Base-by-base conservation (phyloP, 2,329 filamentous ascomycete genomes). In the Monosporascus sp. region DNA sequence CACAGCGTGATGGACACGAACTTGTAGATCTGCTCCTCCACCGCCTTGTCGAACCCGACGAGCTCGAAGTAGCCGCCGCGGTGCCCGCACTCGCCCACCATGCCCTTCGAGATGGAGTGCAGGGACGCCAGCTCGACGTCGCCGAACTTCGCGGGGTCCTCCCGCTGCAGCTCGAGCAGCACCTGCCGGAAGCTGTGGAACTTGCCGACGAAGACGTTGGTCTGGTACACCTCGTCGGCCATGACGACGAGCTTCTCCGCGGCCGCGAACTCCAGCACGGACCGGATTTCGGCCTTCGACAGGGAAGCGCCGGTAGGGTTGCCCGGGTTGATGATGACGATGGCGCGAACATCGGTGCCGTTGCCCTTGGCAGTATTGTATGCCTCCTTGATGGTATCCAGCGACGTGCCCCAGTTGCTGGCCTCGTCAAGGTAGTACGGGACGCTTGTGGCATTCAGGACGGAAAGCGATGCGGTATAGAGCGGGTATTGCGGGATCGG, bases 201-300 rank as follows among this genome's bases (percentile, higher is more conserved):
- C 70, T 93, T 81, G 71, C 94, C 94, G 57, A 88, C 78, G 75
- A 99, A 99, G 64, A 99, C 89, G 73, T 99, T 99, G 68, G 94
- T 97, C 76, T 99, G 94, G 82, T 99, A 99, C 38, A 99, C 94
- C 74, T 99, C 94, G 68, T 99, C 94, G 50, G 94, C 94, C 65
- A 99, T 83, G 60, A 97, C 79, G 52, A 97, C 91, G 26, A 99
- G 81, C 63, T 87, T 84, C 78, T 97, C 85, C 70, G 92, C 80
- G 28, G 85, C 86, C 40, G 94, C 93, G 59, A 97, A 88, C 59
- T 94, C 84, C 61, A 97, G 81, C n/a, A 97, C 89, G 50, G 81
- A 80, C 65, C 87, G 85, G 71, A 99, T 86, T 66, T 97, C 91
- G 20, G 84, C 80, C 60, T 88, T 81, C 37, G 86, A 78, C 18